A percentile compares a stretch with the other conserved stretches of the same genome.
These are phyloP conservation scores for Yarrowia keelungensis DNA, from an alignment of 805 yeast genomes.

Conservation along the genomic window DNA sequence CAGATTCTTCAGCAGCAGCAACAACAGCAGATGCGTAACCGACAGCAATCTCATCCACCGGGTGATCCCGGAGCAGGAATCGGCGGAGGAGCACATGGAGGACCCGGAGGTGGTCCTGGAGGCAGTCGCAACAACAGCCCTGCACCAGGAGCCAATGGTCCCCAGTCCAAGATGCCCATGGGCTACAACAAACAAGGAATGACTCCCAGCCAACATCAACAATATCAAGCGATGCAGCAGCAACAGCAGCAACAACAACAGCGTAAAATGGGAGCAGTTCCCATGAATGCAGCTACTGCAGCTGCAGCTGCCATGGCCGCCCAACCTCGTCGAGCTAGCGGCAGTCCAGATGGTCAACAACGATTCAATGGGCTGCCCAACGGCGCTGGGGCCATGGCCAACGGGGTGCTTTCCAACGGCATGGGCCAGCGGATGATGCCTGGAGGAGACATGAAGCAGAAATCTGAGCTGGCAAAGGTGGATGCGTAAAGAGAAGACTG, in stretches of 20 bases:
- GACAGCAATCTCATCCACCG: conserved; percentile 30
- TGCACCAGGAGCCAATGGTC: conserved; percentile 27
- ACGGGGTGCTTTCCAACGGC: conserved; percentile 32
- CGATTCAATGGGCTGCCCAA: conserved; percentile 35
- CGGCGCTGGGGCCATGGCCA: conserved; percentile 17
- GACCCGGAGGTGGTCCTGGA: conserved; percentile 9
- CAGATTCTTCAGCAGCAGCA: conserved; percentile 52
- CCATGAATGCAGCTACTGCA: conserved; percentile 25
- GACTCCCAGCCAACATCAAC: conserved; percentile 36
- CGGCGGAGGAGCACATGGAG: conserved; percentile 14
- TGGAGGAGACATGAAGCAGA: conserved; percentile 36
- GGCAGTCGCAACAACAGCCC: conserved; percentile 37
- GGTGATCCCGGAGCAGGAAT: conserved; percentile 30
- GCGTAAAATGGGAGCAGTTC: conserved; percentile 35
- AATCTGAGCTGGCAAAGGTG: conserved; percentile 37
- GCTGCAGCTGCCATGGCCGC: conserved; percentile 28
- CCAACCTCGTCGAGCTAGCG: conserved; percentile 27
- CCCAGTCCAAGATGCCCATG: conserved; percentile 34
- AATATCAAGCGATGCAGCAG: conserved; percentile 33
- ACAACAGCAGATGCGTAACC: conserved; percentile 44
- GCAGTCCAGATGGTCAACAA: conserved; percentile 24
- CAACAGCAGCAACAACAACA: conserved; percentile 33
- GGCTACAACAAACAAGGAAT: conserved; percentile 28
- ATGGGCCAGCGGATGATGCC: conserved; percentile 38
- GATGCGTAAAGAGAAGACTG: conserved; percentile 37